phyloP scores from a whole-genome alignment of 78 protist genomes.

The Paratrimastix pyriformis region DNA sequence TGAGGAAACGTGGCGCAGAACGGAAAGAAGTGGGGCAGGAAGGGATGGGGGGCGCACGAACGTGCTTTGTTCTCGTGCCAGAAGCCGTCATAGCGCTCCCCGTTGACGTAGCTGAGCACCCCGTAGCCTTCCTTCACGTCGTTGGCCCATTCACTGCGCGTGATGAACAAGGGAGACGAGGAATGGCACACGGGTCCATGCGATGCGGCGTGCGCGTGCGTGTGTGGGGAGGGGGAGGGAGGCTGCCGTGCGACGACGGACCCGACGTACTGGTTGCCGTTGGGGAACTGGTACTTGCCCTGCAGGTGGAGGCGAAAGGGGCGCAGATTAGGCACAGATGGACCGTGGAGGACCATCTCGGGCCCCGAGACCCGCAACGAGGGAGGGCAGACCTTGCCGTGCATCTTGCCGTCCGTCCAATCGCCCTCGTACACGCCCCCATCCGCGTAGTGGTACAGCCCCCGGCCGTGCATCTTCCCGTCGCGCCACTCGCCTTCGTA shows the following conservation, averaged over 20 bases:
- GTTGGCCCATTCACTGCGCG: slow-evolving; percentile 7
- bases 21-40: neutral
- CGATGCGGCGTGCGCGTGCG: neutral
- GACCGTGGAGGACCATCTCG: too few relatives aligned
- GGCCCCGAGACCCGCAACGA: too few relatives aligned
- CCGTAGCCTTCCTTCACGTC: slow-evolving; percentile 47
- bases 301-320: too few relatives aligned
- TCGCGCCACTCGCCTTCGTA: slow-evolving; percentile 45
- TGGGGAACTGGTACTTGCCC: slow-evolving; percentile 39
- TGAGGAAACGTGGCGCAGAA: neutral
- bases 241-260: neutral
- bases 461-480: slow-evolving; percentile 58
- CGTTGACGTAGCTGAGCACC: slow-evolving; percentile 37
- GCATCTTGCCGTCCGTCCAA: slow-evolving; percentile 48
- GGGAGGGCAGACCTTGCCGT: too few relatives aligned
- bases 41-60: neutral
- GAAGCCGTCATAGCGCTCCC: slow-evolving; percentile 46
- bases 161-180: neutral
- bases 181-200: neutral
- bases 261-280: slow-evolving; percentile 46
- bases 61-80: slow-evolving; percentile 44
- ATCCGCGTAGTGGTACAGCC: slow-evolving; percentile 39
- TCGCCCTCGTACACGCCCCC: slow-evolving; percentile 56
- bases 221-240: neutral
- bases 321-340: too few relatives aligned